phyloP scores from a whole-genome alignment of 163 green algal species.

The Dunaliella salina region DNA sequence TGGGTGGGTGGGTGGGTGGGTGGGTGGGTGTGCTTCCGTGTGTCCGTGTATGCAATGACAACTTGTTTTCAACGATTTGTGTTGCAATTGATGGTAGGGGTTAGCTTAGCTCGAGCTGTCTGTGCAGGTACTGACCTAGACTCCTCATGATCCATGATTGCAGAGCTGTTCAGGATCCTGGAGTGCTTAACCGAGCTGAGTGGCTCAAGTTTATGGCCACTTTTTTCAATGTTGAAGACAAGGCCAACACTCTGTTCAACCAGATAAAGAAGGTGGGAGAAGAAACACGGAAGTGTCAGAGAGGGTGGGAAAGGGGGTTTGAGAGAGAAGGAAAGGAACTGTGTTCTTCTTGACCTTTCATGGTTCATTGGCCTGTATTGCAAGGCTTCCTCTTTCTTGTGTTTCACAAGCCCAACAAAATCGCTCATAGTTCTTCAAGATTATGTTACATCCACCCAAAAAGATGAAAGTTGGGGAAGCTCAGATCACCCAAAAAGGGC shows the following conservation, averaged over 20 bases:
- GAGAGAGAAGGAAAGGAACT: neutral
- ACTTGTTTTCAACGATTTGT: too few species aligned
- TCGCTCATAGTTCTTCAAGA: neutral
- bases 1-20: neutral
- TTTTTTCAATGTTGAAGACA: slow-evolving; percentile 84
- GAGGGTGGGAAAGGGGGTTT: neutral
- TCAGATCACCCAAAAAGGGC: too few species aligned
- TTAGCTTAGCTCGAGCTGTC: neutral
- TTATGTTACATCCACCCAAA: neutral
- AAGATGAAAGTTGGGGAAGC: too few species aligned
- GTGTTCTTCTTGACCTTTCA: neutral
- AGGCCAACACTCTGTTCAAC: slow-evolving; percentile 59
- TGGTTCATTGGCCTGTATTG: too few species aligned
- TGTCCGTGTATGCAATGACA: too few species aligned
- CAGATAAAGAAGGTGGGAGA: neutral
- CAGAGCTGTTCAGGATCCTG: slow-evolving; percentile 47
- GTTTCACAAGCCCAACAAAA: neutral
- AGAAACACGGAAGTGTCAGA: too few species aligned
- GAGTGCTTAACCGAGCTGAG: slow-evolving; percentile 72
- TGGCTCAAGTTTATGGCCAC: slow-evolving; percentile 86
- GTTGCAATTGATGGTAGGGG: neutral
- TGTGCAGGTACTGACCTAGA: neutral
- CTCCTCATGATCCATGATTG: neutral
- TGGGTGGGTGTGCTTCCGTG: neutral
- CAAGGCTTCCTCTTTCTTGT: too few species aligned